These are phyloP conservation scores for Apophysomyces elegans DNA, from an alignment of 371 early-diverging fungal genomes.

Conservation along the genomic window DNA sequence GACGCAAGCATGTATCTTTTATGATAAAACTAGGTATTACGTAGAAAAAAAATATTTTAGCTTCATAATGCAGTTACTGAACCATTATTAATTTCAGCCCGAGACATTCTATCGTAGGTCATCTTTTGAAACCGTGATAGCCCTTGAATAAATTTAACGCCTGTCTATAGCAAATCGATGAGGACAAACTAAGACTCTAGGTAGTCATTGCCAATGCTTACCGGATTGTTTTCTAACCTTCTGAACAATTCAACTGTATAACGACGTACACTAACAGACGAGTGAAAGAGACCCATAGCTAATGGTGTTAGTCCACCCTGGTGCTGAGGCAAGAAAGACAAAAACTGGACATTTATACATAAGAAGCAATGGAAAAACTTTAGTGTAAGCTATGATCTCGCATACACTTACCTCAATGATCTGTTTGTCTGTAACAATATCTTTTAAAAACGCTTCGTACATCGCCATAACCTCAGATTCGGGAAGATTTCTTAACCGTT, in stretches of 20 bases:
- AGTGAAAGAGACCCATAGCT: slow-evolving; percentile 83
- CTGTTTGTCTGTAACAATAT: slow-evolving; percentile 71
- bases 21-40: neutral
- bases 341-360: slow-evolving; percentile 47
- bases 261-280: slow-evolving; percentile 59
- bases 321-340: slow-evolving; percentile 79
- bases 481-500: slow-evolving; percentile 56
- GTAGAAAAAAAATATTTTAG: neutral
- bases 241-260: slow-evolving; percentile 72
- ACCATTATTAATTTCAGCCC: neutral
- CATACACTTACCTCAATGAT: slow-evolving; percentile 71
- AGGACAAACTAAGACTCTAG: neutral
- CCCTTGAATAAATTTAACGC: slow-evolving; percentile 44
- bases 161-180: slow-evolving; percentile 24
- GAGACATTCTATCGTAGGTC: slow-evolving; percentile 44
- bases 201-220: slow-evolving; percentile 29
- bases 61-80: neutral
- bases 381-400: neutral
- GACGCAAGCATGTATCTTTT: no score
- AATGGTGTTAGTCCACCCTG: slow-evolving; percentile 85
- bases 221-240: slow-evolving; percentile 66
- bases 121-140: slow-evolving; percentile 49
- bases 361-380: neutral
- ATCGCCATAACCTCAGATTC: slow-evolving; percentile 70
- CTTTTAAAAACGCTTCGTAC: slow-evolving; percentile 66